Percentiles rank a stretch among this genome's conserved stretches.
Conservation (phyloP, 768 basidiomycete species). For the Lyophyllum semitale region DNA sequence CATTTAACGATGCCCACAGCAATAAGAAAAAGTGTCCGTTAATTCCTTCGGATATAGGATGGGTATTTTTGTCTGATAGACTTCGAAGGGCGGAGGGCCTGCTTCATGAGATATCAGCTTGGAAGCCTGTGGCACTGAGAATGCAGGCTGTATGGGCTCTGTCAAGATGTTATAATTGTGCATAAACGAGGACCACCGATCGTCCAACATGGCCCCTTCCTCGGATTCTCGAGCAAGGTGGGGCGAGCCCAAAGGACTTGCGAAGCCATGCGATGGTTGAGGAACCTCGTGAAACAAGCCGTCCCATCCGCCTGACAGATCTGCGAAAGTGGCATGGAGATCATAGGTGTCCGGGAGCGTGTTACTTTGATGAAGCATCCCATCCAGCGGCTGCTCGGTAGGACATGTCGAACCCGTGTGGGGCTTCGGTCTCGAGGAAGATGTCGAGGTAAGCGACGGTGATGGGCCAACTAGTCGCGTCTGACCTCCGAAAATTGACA, state of each 20-base stretch:
- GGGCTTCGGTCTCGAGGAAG: not conserved
- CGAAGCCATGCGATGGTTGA: slow-evolving; percentile 18
- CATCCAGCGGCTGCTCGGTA: not conserved
- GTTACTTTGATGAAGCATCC: not conserved
- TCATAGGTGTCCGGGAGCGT: not conserved
- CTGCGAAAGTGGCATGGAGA: slow-evolving; percentile 26
- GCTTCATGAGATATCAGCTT: not conserved
- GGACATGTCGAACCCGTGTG: not conserved
- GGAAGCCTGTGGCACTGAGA: not conserved
- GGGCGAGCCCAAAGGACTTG: slow-evolving; percentile 5
- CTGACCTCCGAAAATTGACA: slow-evolving; percentile 36
- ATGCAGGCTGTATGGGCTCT: slow-evolving; percentile 4
- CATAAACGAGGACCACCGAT: slow-evolving; percentile 43
- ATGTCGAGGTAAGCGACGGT: not conserved
- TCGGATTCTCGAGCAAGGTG: slow-evolving; percentile 9
- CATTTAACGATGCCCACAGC: too few species aligned
- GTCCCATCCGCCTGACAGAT: slow-evolving; percentile 37
- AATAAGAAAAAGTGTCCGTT: too few species aligned
- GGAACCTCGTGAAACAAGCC: slow-evolving; percentile 38
- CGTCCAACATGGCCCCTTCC: slow-evolving; percentile 31
- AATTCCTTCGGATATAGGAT: too few species aligned
- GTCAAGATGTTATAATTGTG: slow-evolving; percentile 30
- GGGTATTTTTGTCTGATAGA: too few species aligned
- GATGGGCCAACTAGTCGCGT: slow-evolving; percentile 27
- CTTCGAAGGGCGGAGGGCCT: too few species aligned